Evolutionary conservation across 2,329 filamentous ascomycete genomes (phyloP).

Genomic region (Fusarium sp.): DNA sequence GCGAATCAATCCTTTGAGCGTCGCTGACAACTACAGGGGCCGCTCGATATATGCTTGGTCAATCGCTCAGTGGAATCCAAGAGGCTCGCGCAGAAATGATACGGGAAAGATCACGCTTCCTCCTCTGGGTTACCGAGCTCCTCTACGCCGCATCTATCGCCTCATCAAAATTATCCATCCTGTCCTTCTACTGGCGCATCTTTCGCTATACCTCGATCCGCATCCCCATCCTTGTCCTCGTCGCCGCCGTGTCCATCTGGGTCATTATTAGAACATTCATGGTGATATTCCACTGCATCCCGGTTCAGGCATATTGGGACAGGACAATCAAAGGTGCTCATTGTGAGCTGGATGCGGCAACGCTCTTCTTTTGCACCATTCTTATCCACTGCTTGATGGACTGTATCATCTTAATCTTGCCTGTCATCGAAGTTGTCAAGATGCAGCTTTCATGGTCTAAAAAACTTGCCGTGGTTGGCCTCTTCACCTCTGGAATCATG

Average conservation of each 20-base stretch:
- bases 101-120: slow-evolving; percentile 15
- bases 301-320: slow-evolving; percentile 48
- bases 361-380: slow-evolving; percentile 48
- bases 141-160: slow-evolving; percentile 42
- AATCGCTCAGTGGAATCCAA: neutral
- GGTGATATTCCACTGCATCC: slow-evolving; percentile 48
- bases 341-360: slow-evolving; percentile 45
- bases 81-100: neutral
- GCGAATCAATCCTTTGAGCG: too few relatives aligned
- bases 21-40: slow-evolving; percentile 24
- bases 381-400: slow-evolving; percentile 46
- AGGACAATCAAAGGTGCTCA: slow-evolving; percentile 32
- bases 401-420: slow-evolving; percentile 42
- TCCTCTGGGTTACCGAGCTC: slow-evolving; percentile 28
- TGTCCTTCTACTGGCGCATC: slow-evolving; percentile 45
- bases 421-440: slow-evolving; percentile 42
- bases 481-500: slow-evolving; percentile 43
- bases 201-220: slow-evolving; percentile 42
- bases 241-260: slow-evolving; percentile 37
- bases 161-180: slow-evolving; percentile 42
- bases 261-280: slow-evolving; percentile 45
- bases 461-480: slow-evolving; percentile 38
- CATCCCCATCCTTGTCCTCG: slow-evolving; percentile 38
- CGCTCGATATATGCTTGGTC: slow-evolving; percentile 25
- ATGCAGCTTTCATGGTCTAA: slow-evolving; percentile 36